Conservation (phyloP, 192 early-diverging fungal species). For the Backusella liffmaniae region DNA sequence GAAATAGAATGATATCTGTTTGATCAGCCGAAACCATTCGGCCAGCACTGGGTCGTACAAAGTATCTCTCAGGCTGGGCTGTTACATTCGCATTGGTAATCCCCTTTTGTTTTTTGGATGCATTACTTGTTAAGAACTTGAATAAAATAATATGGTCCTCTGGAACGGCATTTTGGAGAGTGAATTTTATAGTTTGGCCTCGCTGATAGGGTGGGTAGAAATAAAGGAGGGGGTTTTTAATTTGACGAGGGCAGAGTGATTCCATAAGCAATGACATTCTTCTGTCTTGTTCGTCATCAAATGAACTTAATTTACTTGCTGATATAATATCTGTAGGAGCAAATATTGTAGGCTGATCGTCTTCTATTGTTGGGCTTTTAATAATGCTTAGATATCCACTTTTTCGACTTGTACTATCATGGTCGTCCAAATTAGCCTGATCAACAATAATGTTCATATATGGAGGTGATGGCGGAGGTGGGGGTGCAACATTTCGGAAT, state of each 20-base stretch:
- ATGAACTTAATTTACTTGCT: neutral
- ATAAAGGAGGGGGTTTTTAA: conserved; percentile 2
- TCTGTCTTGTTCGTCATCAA: neutral
- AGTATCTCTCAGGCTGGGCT: conserved; percentile 25
- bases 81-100: neutral
- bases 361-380: neutral
- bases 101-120: neutral
- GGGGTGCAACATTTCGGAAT: conserved; percentile 28
- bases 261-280: neutral
- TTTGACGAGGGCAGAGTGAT: neutral
- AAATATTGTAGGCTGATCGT: conserved; percentile 8
- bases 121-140: conserved; percentile 33
- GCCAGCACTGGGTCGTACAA: conserved; percentile 36
- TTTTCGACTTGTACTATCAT: neutral
- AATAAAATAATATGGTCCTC: conserved; percentile 31
- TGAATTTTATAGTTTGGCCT: conserved; percentile 21
- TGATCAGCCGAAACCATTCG: conserved; percentile 14
- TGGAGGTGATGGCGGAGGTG: conserved; percentile 23
- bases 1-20: conserved; percentile 23
- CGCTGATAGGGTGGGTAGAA: conserved; percentile 17
- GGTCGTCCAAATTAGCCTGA: neutral
- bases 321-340: neutral
- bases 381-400: neutral
- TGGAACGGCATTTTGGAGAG: conserved; percentile 18
- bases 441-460: conserved; percentile 16